phyloP scores from a whole-genome alignment of 805 yeast genomes.

The Helenozyma baotianmanensis region DNA sequence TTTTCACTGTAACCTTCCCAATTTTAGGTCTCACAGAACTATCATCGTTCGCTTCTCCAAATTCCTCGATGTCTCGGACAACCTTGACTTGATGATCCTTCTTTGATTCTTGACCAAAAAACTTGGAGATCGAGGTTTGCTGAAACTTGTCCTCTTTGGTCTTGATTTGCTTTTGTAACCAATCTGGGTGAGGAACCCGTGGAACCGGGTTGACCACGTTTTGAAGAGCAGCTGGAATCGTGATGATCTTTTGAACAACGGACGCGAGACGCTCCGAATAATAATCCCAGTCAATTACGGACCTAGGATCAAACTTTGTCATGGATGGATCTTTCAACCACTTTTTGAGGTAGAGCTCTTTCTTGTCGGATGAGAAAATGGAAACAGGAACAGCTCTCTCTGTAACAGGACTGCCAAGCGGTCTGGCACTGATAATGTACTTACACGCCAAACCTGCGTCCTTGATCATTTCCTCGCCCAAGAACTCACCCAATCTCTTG shows the following conservation, averaged over 20 bases:
- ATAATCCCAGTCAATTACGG: slow-evolving; percentile 89
- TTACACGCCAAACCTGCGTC: slow-evolving; percentile 95
- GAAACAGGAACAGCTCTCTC: slow-evolving; percentile 97
- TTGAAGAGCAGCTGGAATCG: slow-evolving; percentile 97
- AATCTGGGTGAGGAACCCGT: slow-evolving; percentile 87
- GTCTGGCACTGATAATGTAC: slow-evolving; percentile 82
- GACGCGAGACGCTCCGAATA: slow-evolving; percentile 88
- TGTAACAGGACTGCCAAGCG: slow-evolving; percentile 83
- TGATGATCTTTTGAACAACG: slow-evolving; percentile 88
- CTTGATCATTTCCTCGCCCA: slow-evolving; percentile 94
- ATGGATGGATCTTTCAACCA: slow-evolving; percentile 83
- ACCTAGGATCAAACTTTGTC: slow-evolving; percentile 80
- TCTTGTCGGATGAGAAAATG: slow-evolving; percentile 86
- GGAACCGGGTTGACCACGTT: slow-evolving; percentile 88
- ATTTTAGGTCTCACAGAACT: slow-evolving; percentile 28
- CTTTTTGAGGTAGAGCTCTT: slow-evolving; percentile 68
- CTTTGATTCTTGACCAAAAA: slow-evolving; percentile 46
- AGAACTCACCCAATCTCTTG: slow-evolving; percentile 82
- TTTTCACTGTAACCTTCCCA: slow-evolving; percentile 45
- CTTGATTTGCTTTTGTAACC: slow-evolving; percentile 70
- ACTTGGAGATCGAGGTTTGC: slow-evolving; percentile 60
- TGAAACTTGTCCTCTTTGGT: slow-evolving; percentile 61
- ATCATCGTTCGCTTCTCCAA: slow-evolving; percentile 37
- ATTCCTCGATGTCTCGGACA: slow-evolving; percentile 72
- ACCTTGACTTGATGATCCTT: slow-evolving; percentile 29